Conservation (phyloP, 2,329 filamentous ascomycete species). For the Chaetoscypha palmicola region DNA sequence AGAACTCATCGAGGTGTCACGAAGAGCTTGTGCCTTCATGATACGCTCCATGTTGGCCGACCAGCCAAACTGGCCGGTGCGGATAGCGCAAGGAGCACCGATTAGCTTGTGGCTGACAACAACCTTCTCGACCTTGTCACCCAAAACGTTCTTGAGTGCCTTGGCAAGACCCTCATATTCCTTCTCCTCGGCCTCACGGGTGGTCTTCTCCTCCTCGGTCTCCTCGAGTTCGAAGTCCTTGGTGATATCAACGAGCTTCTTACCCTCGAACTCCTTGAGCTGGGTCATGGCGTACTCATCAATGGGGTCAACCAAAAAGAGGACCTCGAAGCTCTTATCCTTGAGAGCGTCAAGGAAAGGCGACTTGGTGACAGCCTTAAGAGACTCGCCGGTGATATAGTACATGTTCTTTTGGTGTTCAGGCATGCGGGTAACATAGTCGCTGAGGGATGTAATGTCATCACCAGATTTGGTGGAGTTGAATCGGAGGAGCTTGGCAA, state of each 20-base stretch:
- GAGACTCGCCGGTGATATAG: constrained; percentile 99
- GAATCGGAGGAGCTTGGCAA: constrained; percentile 98
- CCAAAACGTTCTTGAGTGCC: constrained; percentile 97
- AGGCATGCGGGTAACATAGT: constrained; percentile 99
- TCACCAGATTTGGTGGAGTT: constrained; percentile 98
- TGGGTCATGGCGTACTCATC: constrained; percentile 34
- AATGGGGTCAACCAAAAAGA: constrained; percentile 99
- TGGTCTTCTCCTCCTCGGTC: constrained; percentile 97
- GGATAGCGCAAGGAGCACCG: constrained; percentile 93
- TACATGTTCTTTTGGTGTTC: constrained; percentile 99
- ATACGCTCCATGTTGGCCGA: constrained; percentile 99
- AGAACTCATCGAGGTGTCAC: constrained; percentile 98
- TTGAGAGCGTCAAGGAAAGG: constrained; percentile 98
- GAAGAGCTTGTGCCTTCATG: constrained; percentile 99
- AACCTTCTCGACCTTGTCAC: constrained; percentile 99
- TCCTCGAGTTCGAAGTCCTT: constrained; percentile 99
- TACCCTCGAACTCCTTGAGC: constrained; percentile 95
- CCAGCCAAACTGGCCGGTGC: constrained; percentile 99
- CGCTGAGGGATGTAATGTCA: constrained; percentile 85
- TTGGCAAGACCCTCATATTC: constrained; percentile 93
- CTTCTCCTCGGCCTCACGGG: constrained; percentile 95
- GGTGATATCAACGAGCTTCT: constrained; percentile 99
- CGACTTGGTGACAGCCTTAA: constrained; percentile 96
- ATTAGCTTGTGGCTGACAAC: constrained; percentile 97
- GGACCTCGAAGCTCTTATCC: constrained; percentile 98